These are phyloP conservation scores for Xylaria palmicola DNA, from an alignment of 495 filamentous ascomycete species.

Conservation along the genomic window DNA sequence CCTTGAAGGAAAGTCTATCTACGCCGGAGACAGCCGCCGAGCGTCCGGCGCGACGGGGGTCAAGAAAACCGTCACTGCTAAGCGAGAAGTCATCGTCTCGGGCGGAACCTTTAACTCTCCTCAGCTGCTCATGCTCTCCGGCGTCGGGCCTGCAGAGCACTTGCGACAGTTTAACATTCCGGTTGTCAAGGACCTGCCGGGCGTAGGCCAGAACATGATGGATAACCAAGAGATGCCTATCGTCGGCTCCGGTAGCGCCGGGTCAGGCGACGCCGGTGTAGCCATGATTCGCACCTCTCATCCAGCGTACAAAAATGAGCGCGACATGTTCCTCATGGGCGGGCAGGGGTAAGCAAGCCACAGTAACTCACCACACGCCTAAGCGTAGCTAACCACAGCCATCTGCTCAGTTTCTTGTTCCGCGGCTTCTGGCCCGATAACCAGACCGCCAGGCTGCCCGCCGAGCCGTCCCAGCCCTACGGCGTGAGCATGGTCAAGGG, in stretches of 20 bases:
- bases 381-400: not conserved
- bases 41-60: slow-evolving; percentile 25
- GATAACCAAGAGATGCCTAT: slow-evolving; percentile 39
- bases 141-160: slow-evolving; percentile 28
- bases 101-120: slow-evolving; percentile 45
- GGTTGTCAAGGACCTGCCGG: slow-evolving; percentile 24
- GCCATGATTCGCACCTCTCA: slow-evolving; percentile 38
- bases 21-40: slow-evolving; percentile 29
- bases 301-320: slow-evolving; percentile 34
- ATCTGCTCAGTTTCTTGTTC: slow-evolving; percentile 27
- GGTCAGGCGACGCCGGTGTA: slow-evolving; percentile 27
- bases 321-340: slow-evolving; percentile 41
- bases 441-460: slow-evolving; percentile 22
- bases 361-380: not conserved
- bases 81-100: slow-evolving; percentile 44
- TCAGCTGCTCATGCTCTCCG: slow-evolving; percentile 49
- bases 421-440: slow-evolving; percentile 41
- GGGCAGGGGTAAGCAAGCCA: slow-evolving; percentile 24
- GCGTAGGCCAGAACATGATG: slow-evolving; percentile 41
- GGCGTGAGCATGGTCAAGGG: slow-evolving; percentile 41
- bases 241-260: slow-evolving; percentile 28
- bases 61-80: slow-evolving; percentile 34
- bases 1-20: slow-evolving; percentile 35
- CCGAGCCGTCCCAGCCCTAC: slow-evolving; percentile 28
- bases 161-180: slow-evolving; percentile 35